Conservation (phyloP, 441 rosid species). For the Pelargonium citronellum region DNA sequence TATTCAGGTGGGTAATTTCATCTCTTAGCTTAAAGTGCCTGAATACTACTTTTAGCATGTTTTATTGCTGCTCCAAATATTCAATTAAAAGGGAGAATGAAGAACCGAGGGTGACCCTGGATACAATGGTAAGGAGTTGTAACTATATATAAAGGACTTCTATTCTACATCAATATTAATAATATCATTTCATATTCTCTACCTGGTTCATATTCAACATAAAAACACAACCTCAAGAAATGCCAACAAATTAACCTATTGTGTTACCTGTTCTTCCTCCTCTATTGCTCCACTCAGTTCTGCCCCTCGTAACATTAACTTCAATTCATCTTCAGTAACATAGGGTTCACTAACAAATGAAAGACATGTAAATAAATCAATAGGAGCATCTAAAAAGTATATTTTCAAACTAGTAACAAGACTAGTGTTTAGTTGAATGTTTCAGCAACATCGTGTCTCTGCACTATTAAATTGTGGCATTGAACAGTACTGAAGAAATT, state of each 20-base stretch:
- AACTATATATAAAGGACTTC: no score
- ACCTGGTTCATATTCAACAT: neutral
- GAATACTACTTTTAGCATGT: neutral
- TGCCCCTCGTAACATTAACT: conserved; percentile 95
- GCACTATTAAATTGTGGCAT: neutral
- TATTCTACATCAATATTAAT: no score
- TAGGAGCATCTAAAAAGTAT: conserved; percentile 1
- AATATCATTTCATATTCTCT: no score
- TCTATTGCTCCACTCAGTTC: conserved; percentile 97
- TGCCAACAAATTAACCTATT: conserved; percentile 15
- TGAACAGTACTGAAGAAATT: no score
- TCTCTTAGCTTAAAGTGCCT: neutral
- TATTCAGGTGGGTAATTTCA: neutral
- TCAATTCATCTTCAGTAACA: conserved; percentile 96
- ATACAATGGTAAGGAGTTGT: no score
- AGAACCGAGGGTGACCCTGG: no score
- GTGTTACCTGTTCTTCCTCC: conserved; percentile 93
- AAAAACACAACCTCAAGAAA: neutral
- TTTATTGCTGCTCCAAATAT: no score
- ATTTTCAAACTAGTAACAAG: neutral
- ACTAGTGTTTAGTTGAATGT: neutral
- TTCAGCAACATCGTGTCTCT: neutral
- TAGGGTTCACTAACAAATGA: conserved; percentile 63
- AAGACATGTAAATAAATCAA: neutral
- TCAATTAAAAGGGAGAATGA: no score